Evolutionary conservation across 495 filamentous ascomycete genomes (phyloP).

Genomic region (Penicillium fimorum): DNA sequence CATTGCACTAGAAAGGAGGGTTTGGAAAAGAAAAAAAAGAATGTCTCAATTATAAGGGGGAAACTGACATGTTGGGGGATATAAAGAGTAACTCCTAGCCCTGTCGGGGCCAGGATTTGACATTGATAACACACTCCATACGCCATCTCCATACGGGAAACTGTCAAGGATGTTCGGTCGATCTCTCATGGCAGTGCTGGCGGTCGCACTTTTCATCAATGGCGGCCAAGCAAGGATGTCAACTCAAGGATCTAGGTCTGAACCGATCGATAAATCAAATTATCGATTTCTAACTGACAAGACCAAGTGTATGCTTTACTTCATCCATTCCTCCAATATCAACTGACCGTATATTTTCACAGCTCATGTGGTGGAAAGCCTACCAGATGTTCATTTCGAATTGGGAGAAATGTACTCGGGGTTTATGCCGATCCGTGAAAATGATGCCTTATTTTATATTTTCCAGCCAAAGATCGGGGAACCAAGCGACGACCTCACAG

Average conservation of each 20-base stretch:
- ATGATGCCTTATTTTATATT: constrained; percentile 3
- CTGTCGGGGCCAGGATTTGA: not conserved
- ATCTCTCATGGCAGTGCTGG: not conserved
- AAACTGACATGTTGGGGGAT: no score
- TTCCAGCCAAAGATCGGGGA: constrained; percentile 7
- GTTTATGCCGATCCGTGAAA: not conserved
- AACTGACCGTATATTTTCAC: not conserved
- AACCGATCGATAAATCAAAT: not conserved
- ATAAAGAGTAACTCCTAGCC: no score
- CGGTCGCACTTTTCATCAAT: not conserved
- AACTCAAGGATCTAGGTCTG: not conserved
- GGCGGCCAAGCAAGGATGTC: not conserved
- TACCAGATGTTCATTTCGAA: constrained; percentile 63
- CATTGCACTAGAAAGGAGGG: no score
- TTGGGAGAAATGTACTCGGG: constrained; percentile 58
- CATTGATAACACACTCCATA: not conserved
- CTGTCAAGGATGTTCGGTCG: not conserved
- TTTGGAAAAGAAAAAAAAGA: no score
- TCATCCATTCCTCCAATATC: not conserved
- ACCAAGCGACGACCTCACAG: constrained; percentile 2
- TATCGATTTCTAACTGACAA: constrained; percentile 2
- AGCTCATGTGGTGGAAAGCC: constrained; percentile 5
- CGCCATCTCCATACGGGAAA: not conserved
- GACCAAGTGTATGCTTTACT: constrained; percentile 2
- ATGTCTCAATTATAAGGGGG: no score